A percentile compares a stretch with the other conserved stretches of the same genome.
These are phyloP conservation scores for Gossypium anomalum DNA, from an alignment of 345 rosid genomes.

Conservation along the genomic window DNA sequence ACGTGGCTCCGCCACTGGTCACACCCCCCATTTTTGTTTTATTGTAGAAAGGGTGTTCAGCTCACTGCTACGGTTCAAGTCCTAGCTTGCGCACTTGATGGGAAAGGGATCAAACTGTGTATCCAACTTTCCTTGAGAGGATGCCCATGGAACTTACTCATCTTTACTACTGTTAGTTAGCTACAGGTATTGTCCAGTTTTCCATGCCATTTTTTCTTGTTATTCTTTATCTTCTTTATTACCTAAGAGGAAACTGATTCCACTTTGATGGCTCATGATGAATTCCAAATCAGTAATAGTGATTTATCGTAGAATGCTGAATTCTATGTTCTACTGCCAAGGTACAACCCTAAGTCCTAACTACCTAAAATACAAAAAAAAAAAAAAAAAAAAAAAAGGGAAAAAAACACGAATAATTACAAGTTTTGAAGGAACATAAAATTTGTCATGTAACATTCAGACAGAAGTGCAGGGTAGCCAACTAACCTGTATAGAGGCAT, in stretches of 20 bases:
- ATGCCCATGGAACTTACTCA: neutral
- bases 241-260: neutral
- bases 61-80: too few species aligned
- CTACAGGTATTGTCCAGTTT: neutral
- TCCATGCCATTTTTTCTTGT: neutral
- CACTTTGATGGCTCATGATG: neutral
- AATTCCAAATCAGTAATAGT: neutral
- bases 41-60: too few species aligned
- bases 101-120: too few species aligned
- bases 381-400: neutral
- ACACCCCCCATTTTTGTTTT: too few species aligned
- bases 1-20: too few species aligned
- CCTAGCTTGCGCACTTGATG: too few species aligned
- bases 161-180: neutral
- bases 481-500: slow-evolving; percentile 31
- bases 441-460: neutral
- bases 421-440: neutral
- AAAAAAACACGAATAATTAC: too few species aligned
- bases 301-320: too few species aligned
- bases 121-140: neutral
- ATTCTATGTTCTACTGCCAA: neutral
- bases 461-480: slow-evolving; percentile 7
- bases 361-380: neutral
- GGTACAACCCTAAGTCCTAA: neutral
- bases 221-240: neutral